Evolutionary conservation across 768 basidiomycete genomes (phyloP).

Genomic region (Boletus pseudo-olivaceus): DNA sequence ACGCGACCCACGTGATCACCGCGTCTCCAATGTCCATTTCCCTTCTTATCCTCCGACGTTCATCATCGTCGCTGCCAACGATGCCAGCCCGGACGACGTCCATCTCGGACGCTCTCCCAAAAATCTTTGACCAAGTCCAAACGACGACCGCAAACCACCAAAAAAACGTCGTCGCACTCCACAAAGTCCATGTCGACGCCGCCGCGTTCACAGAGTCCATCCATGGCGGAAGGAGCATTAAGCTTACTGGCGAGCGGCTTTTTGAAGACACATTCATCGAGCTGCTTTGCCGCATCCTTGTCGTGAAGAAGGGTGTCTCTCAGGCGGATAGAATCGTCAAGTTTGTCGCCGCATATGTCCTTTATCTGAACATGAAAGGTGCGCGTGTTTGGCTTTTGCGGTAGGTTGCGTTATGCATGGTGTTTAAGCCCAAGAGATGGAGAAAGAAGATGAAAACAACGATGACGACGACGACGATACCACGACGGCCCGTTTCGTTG

Average conservation of each 20-base stretch:
- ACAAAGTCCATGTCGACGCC: slow-evolving; percentile 73
- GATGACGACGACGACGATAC: slow-evolving; percentile 64
- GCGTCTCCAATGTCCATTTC: neutral
- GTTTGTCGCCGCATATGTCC: slow-evolving; percentile 78
- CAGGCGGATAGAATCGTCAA: slow-evolving; percentile 77
- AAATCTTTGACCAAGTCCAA: slow-evolving; percentile 81
- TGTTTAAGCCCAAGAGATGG: slow-evolving; percentile 35
- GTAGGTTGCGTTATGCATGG: neutral
- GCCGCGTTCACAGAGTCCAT: slow-evolving; percentile 48
- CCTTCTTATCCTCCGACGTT: neutral
- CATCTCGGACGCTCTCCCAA: slow-evolving; percentile 23
- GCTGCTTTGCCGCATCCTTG: slow-evolving; percentile 57
- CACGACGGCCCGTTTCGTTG: slow-evolving; percentile 62
- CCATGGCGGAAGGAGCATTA: slow-evolving; percentile 47
- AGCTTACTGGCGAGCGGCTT: slow-evolving; percentile 68
- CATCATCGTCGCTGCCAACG: neutral
- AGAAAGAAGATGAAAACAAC: slow-evolving; percentile 32
- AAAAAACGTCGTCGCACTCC: slow-evolving; percentile 81
- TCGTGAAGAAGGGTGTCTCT: slow-evolving; percentile 74
- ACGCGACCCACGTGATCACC: slow-evolving; percentile 16
- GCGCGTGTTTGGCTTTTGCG: slow-evolving; percentile 6
- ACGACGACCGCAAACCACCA: slow-evolving; percentile 73
- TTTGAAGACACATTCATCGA: slow-evolving; percentile 68
- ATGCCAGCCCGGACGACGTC: slow-evolving; percentile 18
- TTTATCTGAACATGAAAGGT: slow-evolving; percentile 78